Conservation (phyloP, 306 rosid genomes). For the Inga leiocalycina region DNA sequence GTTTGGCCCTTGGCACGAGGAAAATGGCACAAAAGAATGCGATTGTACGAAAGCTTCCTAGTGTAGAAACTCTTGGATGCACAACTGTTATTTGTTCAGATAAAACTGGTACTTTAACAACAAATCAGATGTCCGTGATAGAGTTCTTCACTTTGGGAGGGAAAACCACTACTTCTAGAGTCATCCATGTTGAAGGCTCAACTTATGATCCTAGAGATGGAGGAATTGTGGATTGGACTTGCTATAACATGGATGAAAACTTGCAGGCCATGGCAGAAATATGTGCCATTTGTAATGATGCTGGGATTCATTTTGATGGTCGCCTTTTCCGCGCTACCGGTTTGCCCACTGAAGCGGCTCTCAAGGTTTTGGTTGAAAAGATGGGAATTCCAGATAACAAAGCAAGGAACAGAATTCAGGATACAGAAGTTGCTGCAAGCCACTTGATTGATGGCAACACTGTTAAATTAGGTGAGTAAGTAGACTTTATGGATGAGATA, state of each 20-base stretch:
- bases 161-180: conserved; percentile 71
- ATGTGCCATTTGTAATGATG: conserved; percentile 84
- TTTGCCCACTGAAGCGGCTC: conserved; percentile 94
- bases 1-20: conserved; percentile 86
- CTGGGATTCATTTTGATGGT: conserved; percentile 79
- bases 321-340: conserved; percentile 75
- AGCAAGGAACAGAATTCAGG: conserved; percentile 60
- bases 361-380: conserved; percentile 86
- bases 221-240: conserved; percentile 80
- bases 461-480: conserved; percentile 62
- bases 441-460: conserved; percentile 47
- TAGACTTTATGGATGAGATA: conserved; percentile 19
- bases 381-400: conserved; percentile 80
- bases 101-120: conserved; percentile 85
- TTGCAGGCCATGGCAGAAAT: conserved; percentile 81
- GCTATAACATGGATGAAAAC: conserved; percentile 86
- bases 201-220: conserved; percentile 92
- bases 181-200: conserved; percentile 72
- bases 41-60: conserved; percentile 85
- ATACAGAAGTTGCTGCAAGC: conserved; percentile 54
- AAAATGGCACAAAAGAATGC: conserved; percentile 94
- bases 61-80: conserved; percentile 88
- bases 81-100: conserved; percentile 93
- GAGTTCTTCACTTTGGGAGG: conserved; percentile 91
- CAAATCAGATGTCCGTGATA: conserved; percentile 91